Conservation (phyloP, 192 early-diverging fungal species). For the Coemansia sp. region DNA sequence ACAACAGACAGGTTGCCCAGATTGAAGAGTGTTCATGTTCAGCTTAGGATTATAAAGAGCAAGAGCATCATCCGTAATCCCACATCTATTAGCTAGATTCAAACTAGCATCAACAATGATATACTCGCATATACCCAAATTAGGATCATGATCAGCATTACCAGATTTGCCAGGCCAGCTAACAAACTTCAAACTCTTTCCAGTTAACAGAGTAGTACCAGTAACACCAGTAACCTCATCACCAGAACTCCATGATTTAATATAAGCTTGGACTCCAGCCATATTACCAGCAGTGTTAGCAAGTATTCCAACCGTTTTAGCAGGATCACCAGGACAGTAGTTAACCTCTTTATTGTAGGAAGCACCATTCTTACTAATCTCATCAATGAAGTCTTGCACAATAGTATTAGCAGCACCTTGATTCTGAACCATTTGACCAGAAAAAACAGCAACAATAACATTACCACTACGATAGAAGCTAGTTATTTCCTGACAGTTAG, state of each 20-base stretch:
- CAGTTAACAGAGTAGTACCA: background rate
- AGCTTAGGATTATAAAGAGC: background rate
- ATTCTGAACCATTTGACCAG: constrained; percentile 2
- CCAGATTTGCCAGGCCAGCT: background rate
- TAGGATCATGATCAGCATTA: background rate
- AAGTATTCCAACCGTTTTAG: background rate
- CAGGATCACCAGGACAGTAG: background rate
- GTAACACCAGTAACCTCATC: background rate
- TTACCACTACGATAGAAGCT: background rate
- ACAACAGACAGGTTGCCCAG: constrained; percentile 1
- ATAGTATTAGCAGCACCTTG: background rate
- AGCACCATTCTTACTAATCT: background rate
- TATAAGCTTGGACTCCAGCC: background rate
- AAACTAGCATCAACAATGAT: background rate
- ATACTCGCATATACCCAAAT: background rate
- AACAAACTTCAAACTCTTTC: background rate
- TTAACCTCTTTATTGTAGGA: background rate
- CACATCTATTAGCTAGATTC: background rate
- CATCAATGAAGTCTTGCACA: background rate
- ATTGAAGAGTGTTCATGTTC: background rate
- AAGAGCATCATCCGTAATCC: background rate
- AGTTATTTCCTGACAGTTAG: background rate
- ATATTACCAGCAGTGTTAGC: background rate
- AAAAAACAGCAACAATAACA: background rate
- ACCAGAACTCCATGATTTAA: background rate